Percentiles rank a stretch among this genome's conserved stretches.
These are phyloP conservation scores for Cryptococcus sp. DNA, from an alignment of 1,284 basidiomycete species.

Conservation along the genomic window DNA sequence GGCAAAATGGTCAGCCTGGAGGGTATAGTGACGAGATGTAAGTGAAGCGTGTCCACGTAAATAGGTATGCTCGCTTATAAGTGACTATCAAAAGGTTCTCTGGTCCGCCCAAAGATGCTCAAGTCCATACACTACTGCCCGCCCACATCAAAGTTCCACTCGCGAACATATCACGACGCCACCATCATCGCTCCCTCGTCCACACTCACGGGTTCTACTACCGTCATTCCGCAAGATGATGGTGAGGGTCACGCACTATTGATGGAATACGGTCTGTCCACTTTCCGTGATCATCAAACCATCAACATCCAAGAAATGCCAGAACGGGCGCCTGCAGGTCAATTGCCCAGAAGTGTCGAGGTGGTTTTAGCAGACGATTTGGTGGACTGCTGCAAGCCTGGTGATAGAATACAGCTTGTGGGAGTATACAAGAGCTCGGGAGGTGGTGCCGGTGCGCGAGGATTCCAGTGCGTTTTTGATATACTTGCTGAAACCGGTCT, in stretches of 20 bases:
- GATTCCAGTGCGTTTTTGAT: conserved; percentile 79
- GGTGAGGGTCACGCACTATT: conserved; percentile 83
- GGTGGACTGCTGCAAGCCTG: conserved; percentile 96
- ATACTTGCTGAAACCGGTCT: neutral
- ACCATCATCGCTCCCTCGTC: conserved; percentile 73
- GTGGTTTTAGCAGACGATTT: conserved; percentile 96
- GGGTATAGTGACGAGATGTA: conserved; percentile 95
- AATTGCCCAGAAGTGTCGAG: conserved; percentile 92
- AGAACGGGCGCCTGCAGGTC: conserved; percentile 94
- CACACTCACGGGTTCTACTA: conserved; percentile 63
- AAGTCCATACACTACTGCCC: conserved; percentile 95
- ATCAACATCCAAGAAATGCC: conserved; percentile 99
- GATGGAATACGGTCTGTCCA: conserved; percentile 90
- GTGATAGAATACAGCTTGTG: conserved; percentile 95
- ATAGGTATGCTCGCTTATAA: neutral
- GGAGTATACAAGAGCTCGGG: conserved; percentile 94
- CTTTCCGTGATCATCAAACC: conserved; percentile 94
- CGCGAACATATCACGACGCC: conserved; percentile 89
- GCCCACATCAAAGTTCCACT: conserved; percentile 79
- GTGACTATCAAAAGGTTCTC: conserved; percentile 61
- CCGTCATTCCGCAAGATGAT: conserved; percentile 89
- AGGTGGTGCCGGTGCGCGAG: conserved; percentile 73
- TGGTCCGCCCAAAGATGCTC: conserved; percentile 98
- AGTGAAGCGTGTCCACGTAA: conserved; percentile 20
- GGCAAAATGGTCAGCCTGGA: conserved; percentile 97